Percentiles rank a stretch among this genome's conserved stretches.
Evolutionary conservation across 2,329 filamentous ascomycete genomes (phyloP).

Genomic region (Aspergillus sp.): DNA sequence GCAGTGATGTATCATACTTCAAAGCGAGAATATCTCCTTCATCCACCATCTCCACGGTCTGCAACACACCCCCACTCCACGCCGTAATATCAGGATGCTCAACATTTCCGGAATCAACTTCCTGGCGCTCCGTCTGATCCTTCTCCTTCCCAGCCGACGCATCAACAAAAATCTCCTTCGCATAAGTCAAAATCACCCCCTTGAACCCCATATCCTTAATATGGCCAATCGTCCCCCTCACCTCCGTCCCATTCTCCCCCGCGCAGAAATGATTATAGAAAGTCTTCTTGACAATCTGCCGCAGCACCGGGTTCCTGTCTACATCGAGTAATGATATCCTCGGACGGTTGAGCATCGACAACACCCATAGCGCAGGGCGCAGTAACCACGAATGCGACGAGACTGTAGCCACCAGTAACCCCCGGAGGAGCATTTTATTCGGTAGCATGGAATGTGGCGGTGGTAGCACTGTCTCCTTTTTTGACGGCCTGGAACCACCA

Average conservation of each 20-base stretch:
- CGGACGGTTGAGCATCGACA: conserved; percentile 39
- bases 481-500: too few relatives aligned
- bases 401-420: too few relatives aligned
- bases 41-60: conserved; percentile 47
- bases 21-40: conserved; percentile 45
- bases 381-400: conserved; percentile 3
- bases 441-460: too few relatives aligned
- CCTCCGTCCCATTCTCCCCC: conserved; percentile 59
- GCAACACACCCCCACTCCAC: conserved; percentile 49
- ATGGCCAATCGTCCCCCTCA: conserved; percentile 35
- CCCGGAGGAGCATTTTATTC: too few relatives aligned
- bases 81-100: conserved; percentile 32
- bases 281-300: conserved; percentile 35
- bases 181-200: conserved; percentile 51
- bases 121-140: too few relatives aligned
- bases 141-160: too few relatives aligned
- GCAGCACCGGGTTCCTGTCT: conserved; percentile 41
- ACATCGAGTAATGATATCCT: conserved; percentile 40
- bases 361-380: conserved; percentile 19
- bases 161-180: conserved; percentile 40
- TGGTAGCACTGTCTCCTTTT: too few relatives aligned
- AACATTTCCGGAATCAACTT: background rate
- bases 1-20: conserved; percentile 32
- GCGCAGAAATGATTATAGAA: conserved; percentile 90
- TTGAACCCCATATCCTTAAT: conserved; percentile 47